These are phyloP conservation scores for Fusarium tanahbumbuense DNA, from an alignment of 2,329 filamentous ascomycete species.

Conservation along the genomic window DNA sequence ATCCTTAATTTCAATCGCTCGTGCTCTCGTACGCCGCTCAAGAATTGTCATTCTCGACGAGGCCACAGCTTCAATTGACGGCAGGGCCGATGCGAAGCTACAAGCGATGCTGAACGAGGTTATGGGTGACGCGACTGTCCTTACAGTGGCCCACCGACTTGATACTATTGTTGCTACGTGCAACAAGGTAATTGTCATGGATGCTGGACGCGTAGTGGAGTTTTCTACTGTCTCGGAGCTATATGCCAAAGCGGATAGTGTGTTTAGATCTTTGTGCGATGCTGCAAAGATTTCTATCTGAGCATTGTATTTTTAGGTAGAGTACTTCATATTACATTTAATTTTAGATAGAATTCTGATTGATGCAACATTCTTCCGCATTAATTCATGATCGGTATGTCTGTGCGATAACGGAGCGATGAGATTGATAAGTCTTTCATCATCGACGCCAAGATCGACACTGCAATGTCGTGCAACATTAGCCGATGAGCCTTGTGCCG, in stretches of 20 bases:
- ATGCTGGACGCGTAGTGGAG: slow-evolving; percentile 30
- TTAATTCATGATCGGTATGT: not conserved
- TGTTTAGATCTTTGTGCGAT: slow-evolving; percentile 28
- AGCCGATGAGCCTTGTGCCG: not conserved
- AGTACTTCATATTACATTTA: not conserved
- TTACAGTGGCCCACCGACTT: slow-evolving; percentile 38
- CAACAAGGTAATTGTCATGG: slow-evolving; percentile 35
- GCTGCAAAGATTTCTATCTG: slow-evolving; percentile 16
- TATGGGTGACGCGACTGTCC: slow-evolving; percentile 27
- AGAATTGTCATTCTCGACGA: slow-evolving; percentile 28
- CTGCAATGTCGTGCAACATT: not conserved
- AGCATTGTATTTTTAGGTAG: not conserved
- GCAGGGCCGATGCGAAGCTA: slow-evolving; percentile 23
- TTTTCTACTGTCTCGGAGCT: slow-evolving; percentile 20
- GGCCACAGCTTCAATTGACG: slow-evolving; percentile 24
- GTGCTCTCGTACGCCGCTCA: slow-evolving; percentile 15
- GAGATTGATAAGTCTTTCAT: not conserved
- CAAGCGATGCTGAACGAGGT: slow-evolving; percentile 27
- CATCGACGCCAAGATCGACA: not conserved
- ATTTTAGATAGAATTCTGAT: not conserved
- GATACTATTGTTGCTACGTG: slow-evolving; percentile 40
- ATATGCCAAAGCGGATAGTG: not conserved
- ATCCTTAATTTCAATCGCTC: slow-evolving; percentile 23
- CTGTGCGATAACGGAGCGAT: slow-evolving; percentile 2
- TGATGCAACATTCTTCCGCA: not conserved